phyloP scores from a whole-genome alignment of 2,329 filamentous ascomycete species.

The Colletotrichum sp. region DNA sequence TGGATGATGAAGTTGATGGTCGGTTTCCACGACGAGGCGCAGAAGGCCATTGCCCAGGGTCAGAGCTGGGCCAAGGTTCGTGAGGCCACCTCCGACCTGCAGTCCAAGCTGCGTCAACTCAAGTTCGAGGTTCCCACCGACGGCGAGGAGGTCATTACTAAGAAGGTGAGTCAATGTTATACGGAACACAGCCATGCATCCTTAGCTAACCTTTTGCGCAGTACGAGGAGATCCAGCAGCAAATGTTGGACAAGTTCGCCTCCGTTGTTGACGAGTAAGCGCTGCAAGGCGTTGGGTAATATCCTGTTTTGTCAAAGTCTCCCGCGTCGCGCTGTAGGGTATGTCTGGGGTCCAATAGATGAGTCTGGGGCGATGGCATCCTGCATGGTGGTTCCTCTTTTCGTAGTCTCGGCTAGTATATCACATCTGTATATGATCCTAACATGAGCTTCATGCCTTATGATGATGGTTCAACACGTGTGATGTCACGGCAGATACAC shows the following conservation, averaged over 20 bases:
- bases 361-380: constrained; percentile 7
- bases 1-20: constrained; percentile 99
- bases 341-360: constrained; percentile 15
- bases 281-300: background rate
- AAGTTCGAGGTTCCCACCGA: constrained; percentile 96
- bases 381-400: constrained; percentile 16
- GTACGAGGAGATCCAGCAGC: constrained; percentile 92
- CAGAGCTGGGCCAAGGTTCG: constrained; percentile 92
- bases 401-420: constrained; percentile 18
- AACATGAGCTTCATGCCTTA: background rate
- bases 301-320: constrained; percentile 6
- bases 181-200: background rate
- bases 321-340: background rate
- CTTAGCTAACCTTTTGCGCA: constrained; percentile 50
- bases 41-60: constrained; percentile 92
- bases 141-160: constrained; percentile 77
- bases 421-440: constrained; percentile 21
- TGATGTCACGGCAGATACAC: background rate
- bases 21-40: constrained; percentile 95
- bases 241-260: constrained; percentile 97
- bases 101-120: constrained; percentile 84
- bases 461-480: background rate
- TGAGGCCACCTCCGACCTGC: constrained; percentile 87
- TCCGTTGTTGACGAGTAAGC: constrained; percentile 90
- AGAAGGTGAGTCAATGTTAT: constrained; percentile 69